phyloP scores from a whole-genome alignment of 2,329 filamentous ascomycete species.

The Sporothrix euskadiensis region DNA sequence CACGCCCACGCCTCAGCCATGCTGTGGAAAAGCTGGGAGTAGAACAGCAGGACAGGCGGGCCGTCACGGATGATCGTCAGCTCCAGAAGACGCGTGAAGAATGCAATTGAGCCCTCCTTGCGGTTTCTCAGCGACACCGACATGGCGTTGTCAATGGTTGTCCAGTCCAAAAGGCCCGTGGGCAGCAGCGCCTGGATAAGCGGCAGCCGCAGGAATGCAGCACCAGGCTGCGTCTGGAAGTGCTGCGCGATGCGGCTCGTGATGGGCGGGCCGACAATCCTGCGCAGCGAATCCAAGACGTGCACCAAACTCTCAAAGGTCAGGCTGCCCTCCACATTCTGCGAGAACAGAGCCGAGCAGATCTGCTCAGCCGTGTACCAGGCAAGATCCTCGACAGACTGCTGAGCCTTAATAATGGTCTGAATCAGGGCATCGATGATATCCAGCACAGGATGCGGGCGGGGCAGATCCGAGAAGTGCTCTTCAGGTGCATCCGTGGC shows the following conservation, averaged over 20 bases:
- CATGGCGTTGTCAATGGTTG: conserved; percentile 68
- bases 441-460: conserved; percentile 61
- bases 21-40: conserved; percentile 82
- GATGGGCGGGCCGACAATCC: conserved; percentile 57
- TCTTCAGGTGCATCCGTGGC: conserved; percentile 57
- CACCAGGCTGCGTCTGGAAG: conserved; percentile 58
- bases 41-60: conserved; percentile 75
- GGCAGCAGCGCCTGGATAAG: conserved; percentile 59
- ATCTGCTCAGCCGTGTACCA: conserved; percentile 62
- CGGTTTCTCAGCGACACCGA: conserved; percentile 70
- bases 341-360: conserved; percentile 56
- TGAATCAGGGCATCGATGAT: conserved; percentile 62
- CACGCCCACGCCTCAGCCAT: conserved; percentile 79
- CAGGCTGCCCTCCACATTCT: conserved; percentile 51
- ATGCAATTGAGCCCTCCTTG: conserved; percentile 71
- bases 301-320: conserved; percentile 63
- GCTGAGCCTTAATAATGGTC: conserved; percentile 63
- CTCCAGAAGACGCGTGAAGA: conserved; percentile 78
- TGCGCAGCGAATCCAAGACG: conserved; percentile 60
- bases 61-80: conserved; percentile 75
- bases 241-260: conserved; percentile 57
- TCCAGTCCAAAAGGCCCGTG: conserved; percentile 64
- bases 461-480: conserved; percentile 60
- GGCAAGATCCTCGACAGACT: conserved; percentile 61
- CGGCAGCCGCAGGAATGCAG: conserved; percentile 58